Percentiles rank a stretch among this genome's conserved stretches.
These are phyloP conservation scores for Pseudocercospora macadamiae DNA, from an alignment of 2,329 filamentous ascomycete species.

Conservation along the genomic window DNA sequence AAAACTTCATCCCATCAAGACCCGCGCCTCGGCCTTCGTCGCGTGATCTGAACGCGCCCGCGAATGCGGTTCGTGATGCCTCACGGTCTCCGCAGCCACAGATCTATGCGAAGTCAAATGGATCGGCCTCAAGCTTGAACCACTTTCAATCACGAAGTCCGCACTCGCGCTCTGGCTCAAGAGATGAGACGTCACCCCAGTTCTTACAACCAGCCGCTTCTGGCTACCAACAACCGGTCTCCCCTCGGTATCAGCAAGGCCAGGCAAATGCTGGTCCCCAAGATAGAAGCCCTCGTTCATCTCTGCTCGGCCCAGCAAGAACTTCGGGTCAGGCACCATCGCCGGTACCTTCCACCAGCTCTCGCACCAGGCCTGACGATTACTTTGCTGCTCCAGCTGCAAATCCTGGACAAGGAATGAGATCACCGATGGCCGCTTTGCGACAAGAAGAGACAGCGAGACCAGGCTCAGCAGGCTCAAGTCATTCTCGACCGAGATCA, in stretches of 20 bases:
- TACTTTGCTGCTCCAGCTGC: constrained; percentile 23
- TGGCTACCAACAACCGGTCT: constrained; percentile 11
- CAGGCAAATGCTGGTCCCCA: constrained; percentile 12
- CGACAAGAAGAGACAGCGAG: constrained; percentile 26
- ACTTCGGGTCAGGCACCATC: constrained; percentile 11
- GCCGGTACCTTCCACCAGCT: constrained; percentile 22
- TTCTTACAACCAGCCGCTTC: constrained; percentile 6
- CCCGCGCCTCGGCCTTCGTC: constrained; percentile 18
- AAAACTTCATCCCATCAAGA: constrained; percentile 3
- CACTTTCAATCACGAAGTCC: constrained; percentile 10
- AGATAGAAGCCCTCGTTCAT: constrained; percentile 21
- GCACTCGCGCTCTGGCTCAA: constrained; percentile 25
- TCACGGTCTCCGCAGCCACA: constrained; percentile 26
- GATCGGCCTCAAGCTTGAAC: constrained; percentile 24
- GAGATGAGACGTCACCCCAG: constrained; percentile 20
- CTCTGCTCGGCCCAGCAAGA: constrained; percentile 19
- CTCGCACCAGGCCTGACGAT: constrained; percentile 23
- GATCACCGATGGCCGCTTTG: constrained; percentile 25
- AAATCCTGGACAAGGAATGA: constrained; percentile 10
- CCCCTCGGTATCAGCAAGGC: constrained; percentile 17
- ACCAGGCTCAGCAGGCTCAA: constrained; percentile 29
- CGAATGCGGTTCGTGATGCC: constrained; percentile 7
- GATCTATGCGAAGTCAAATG: no score
- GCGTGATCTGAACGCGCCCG: constrained; percentile 17
- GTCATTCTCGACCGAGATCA: constrained; percentile 28